phyloP scores from a whole-genome alignment of 352 stramenopile genomes.

The Pilasporangium apinafurcum region DNA sequence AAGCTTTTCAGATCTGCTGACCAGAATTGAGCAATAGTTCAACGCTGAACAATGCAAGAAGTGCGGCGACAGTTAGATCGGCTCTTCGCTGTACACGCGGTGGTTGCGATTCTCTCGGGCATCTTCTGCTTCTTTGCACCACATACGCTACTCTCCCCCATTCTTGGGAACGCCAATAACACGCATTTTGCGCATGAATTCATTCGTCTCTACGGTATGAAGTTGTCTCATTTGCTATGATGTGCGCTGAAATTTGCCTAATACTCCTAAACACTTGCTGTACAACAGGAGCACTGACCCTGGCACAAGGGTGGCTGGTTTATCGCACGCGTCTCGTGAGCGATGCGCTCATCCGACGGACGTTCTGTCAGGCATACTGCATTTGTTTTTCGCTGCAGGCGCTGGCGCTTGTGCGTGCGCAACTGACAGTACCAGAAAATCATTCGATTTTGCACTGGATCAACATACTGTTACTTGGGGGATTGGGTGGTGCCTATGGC shows the following conservation, averaged over 20 bases:
- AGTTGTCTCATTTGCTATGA: background rate
- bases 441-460: constrained; percentile 80
- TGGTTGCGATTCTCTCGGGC: constrained; percentile 55
- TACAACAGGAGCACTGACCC: constrained; percentile 53
- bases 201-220: constrained; percentile 79
- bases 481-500: constrained; percentile 62
- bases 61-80: constrained; percentile 74
- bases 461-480: constrained; percentile 69
- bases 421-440: constrained; percentile 62
- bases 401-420: constrained; percentile 61
- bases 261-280: background rate
- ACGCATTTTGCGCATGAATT: constrained; percentile 84
- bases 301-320: constrained; percentile 82
- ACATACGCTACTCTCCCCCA: constrained; percentile 73
- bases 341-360: constrained; percentile 76
- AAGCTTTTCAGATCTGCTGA: background rate
- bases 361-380: constrained; percentile 86
- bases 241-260: background rate
- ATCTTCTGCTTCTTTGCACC: constrained; percentile 69
- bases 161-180: constrained; percentile 70
- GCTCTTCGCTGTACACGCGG: constrained; percentile 75
- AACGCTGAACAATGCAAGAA: constrained; percentile 27
- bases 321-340: constrained; percentile 83
- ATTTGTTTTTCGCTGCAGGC: constrained; percentile 82
- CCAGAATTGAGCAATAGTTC: background rate